phyloP scores from a whole-genome alignment of 805 yeast species.

The Pichia heedii region DNA sequence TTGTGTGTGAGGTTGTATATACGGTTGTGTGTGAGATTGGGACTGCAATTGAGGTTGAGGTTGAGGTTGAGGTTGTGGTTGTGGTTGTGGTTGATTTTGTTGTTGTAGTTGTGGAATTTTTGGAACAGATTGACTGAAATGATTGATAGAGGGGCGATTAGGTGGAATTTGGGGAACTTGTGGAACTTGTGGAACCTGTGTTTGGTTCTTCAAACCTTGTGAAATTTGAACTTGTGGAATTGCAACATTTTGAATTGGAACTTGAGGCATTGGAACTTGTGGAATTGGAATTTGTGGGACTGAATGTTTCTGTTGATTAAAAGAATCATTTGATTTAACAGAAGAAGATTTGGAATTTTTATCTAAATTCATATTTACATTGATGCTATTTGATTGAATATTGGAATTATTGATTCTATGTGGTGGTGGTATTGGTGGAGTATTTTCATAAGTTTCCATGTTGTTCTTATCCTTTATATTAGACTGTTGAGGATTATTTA shows the following conservation, averaged over 20 bases:
- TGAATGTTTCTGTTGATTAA: neutral
- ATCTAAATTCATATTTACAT: too few relatives aligned
- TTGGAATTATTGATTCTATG: neutral
- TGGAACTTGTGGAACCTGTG: neutral
- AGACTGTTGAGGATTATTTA: too few relatives aligned
- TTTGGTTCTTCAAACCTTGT: too few relatives aligned
- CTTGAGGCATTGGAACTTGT: too few relatives aligned
- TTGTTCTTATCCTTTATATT: too few relatives aligned
- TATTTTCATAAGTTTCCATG: neutral
- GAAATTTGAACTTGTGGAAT: too few relatives aligned
- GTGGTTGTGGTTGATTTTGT: neutral
- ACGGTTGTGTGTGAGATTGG: too few relatives aligned
- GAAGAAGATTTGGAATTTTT: neutral
- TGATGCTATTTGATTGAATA: too few relatives aligned
- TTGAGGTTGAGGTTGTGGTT: conserved; percentile 1
- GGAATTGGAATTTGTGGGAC: neutral
- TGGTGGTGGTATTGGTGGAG: neutral
- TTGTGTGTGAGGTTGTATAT: neutral
- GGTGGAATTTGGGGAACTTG: too few relatives aligned
- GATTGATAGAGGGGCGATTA: neutral
- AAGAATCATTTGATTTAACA: neutral
- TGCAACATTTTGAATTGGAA: too few relatives aligned
- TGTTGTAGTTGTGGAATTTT: neutral
- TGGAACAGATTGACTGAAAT: neutral
- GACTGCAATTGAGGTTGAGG: conserved; percentile 7